phyloP scores from a whole-genome alignment of 768 basidiomycete genomes.

The Lactarius indigo region DNA sequence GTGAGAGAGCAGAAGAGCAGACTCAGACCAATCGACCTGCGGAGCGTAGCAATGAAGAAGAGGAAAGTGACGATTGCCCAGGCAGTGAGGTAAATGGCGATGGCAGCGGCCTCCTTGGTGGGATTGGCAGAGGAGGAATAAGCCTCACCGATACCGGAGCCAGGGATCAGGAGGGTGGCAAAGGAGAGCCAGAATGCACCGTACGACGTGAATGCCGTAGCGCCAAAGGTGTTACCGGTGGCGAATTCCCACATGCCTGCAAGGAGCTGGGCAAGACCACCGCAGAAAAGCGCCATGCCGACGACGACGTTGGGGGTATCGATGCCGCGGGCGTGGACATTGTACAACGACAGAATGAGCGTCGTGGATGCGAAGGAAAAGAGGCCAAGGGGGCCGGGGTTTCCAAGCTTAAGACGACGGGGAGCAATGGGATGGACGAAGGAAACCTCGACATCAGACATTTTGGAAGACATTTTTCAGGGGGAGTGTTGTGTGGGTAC shows the following conservation, averaged over 20 bases:
- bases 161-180: constrained; percentile 67
- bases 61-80: constrained; percentile 75
- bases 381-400: constrained; percentile 66
- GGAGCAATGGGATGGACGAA: neutral
- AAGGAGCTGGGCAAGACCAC: constrained; percentile 80
- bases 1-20: constrained; percentile 52
- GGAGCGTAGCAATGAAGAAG: constrained; percentile 49
- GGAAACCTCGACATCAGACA: constrained; percentile 8
- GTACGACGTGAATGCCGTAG: constrained; percentile 76
- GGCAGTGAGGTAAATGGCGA: constrained; percentile 70
- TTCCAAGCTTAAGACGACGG: constrained; percentile 8
- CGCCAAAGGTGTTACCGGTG: constrained; percentile 65
- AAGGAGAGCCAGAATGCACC: constrained; percentile 91
- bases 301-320: constrained; percentile 64
- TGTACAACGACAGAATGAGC: constrained; percentile 74
- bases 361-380: constrained; percentile 86
- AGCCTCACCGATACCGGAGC: constrained; percentile 55
- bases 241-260: constrained; percentile 79
- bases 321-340: constrained; percentile 56
- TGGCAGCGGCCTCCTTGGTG: constrained; percentile 47
- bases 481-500: neutral
- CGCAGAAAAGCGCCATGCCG: constrained; percentile 83
- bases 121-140: constrained; percentile 35
- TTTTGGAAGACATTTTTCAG: constrained; percentile 15
- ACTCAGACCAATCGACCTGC: constrained; percentile 48